Conservation (phyloP, 495 filamentous ascomycete genomes). For the Penicillium dipodomyicola region DNA sequence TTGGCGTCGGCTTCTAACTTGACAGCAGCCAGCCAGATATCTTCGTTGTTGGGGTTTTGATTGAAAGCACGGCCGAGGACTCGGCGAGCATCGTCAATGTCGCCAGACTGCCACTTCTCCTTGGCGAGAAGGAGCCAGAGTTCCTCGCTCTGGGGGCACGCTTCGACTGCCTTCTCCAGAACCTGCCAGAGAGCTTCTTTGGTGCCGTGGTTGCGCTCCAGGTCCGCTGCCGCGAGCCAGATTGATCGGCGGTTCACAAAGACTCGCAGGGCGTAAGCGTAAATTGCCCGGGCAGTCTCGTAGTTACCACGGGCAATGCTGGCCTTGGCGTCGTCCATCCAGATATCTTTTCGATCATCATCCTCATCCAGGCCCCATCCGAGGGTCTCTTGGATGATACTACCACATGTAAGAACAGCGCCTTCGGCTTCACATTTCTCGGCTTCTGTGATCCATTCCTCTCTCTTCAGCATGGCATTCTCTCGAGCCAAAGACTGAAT, state of each 20-base stretch:
- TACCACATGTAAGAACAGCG: slow-evolving; percentile 77
- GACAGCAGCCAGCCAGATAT: slow-evolving; percentile 94
- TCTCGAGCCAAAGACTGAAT: slow-evolving; percentile 86
- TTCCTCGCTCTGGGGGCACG: slow-evolving; percentile 83
- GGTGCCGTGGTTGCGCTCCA: slow-evolving; percentile 86
- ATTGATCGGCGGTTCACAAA: slow-evolving; percentile 79
- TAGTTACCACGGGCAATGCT: slow-evolving; percentile 76
- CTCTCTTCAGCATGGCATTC: slow-evolving; percentile 92
- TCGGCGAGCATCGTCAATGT: slow-evolving; percentile 77
- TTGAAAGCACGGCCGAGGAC: slow-evolving; percentile 86
- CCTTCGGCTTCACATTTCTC: slow-evolving; percentile 94
- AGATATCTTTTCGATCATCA: slow-evolving; percentile 91
- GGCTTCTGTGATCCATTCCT: slow-evolving; percentile 95
- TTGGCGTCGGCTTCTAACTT: slow-evolving; percentile 89
- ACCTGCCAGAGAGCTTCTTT: slow-evolving; percentile 79
- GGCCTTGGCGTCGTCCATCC: slow-evolving; percentile 86
- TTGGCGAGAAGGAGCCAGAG: slow-evolving; percentile 95
- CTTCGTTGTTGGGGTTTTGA: slow-evolving; percentile 91
- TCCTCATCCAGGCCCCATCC: slow-evolving; percentile 95
- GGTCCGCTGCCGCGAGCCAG: slow-evolving; percentile 85
- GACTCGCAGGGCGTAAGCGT: slow-evolving; percentile 82
- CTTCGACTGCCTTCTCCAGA: slow-evolving; percentile 89
- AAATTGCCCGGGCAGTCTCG: slow-evolving; percentile 89
- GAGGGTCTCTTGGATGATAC: slow-evolving; percentile 88
- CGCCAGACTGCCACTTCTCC: slow-evolving; percentile 84